Evolutionary conservation across 2,329 filamentous ascomycete species (phyloP), one percentile per base, ranked within the genome.

Genomic region (Fusarium penzigii): DNA sequence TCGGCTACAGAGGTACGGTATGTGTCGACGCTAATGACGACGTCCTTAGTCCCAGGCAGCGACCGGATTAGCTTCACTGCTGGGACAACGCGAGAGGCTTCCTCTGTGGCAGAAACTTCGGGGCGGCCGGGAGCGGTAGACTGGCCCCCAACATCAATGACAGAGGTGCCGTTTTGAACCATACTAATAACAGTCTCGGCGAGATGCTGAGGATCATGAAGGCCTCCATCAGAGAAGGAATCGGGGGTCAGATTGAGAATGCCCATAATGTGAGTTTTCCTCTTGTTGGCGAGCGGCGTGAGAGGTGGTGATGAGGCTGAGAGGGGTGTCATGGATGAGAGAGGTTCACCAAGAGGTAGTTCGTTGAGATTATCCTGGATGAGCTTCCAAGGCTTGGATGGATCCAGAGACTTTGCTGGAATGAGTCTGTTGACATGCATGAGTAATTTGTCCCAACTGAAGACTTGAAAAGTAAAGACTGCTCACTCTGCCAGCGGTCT

Each of bases 211-310:
- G 76, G 65, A 41, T 75, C 72, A 69, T 92, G 82, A 9, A 77
- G 66, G 9, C 92, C 92, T 48, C 92, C 93, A 67, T 97, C 92
- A 1, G 93, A 97, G 76, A 99, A 99, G 10, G 93, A 97, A 73
- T 99, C 93, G 0, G 93, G 93, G 0, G 94, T 97, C 47, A 96
- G 76, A 72, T 99, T 99, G 42, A 97, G 78, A 58, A 99, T 96
- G 49, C 89, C 90, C 94, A 99, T 99, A 61, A 97, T 74, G 42
- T 85, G 84, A 1, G 93, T 97, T 48, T 75, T 78, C 44, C 86
- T 82, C 42, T 79, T 76, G 7, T 79, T 73, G 32, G 76, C 73
- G 29, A 84, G 73, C 16, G 89, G 79, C 46, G 83, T 82, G 39
- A 94, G 72, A 1, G 84, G 76, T 11, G 78, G 71, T 5, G 68